phyloP scores from a whole-genome alignment of 805 yeast species.

The Isabelozyma heimii region DNA sequence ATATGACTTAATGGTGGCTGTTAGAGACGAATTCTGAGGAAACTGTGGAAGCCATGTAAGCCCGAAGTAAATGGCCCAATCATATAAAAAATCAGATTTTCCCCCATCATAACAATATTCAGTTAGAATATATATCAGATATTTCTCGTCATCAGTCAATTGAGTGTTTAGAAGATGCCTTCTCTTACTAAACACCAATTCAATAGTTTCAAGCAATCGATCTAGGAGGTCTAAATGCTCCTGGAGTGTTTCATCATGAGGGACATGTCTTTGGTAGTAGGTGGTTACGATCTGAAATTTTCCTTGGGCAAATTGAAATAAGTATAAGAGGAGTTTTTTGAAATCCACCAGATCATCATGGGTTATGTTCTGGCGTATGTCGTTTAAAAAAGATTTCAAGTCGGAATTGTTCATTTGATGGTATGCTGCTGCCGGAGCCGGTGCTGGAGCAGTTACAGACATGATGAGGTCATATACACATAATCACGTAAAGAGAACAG shows the following conservation, averaged over 20 bases:
- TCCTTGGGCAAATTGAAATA: conserved; percentile 30
- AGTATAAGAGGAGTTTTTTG: conserved; percentile 29
- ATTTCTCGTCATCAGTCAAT: conserved; percentile 13
- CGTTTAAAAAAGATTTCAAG: conserved; percentile 29
- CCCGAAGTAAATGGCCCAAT: conserved; percentile 29
- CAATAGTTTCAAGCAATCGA: conserved; percentile 26
- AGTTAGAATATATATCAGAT: conserved; percentile 4
- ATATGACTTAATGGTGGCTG: conserved; percentile 27
- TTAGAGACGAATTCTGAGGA: conserved; percentile 7
- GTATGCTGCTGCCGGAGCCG: conserved; percentile 4
- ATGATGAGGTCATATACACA: background rate
- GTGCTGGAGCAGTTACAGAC: background rate
- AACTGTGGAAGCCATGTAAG: conserved; percentile 20
- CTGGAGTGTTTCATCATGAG: background rate
- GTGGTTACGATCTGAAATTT: conserved; percentile 10
- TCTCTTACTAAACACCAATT: conserved; percentile 30
- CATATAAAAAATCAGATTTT: conserved; percentile 15
- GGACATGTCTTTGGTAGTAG: background rate
- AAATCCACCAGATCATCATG: conserved; percentile 32
- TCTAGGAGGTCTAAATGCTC: conserved; percentile 11
- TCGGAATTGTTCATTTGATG: conserved; percentile 24
- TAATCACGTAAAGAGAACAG: background rate
- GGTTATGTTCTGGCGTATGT: conserved; percentile 28
- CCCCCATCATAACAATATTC: background rate
- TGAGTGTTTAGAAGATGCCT: conserved; percentile 19